Percentiles rank a stretch among this genome's conserved stretches.
Conservation (phyloP, 164 flowering plant genomes). For the Magnolia kwangsiensis region DNA sequence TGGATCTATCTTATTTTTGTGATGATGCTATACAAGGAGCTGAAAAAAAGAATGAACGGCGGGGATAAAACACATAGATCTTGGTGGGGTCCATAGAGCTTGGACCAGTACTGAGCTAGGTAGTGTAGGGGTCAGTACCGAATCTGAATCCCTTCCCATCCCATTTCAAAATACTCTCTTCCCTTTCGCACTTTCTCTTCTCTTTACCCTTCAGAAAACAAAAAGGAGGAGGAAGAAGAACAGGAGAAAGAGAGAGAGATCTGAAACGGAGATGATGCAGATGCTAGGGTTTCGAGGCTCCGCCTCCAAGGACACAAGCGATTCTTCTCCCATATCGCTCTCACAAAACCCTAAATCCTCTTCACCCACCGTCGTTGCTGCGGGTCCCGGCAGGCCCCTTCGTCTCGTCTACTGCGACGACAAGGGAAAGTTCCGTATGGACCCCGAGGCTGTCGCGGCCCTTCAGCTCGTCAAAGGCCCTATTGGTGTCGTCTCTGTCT, state of each 20-base stretch:
- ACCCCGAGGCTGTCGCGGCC: slow-evolving; percentile 87
- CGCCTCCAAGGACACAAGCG: slow-evolving; percentile 20
- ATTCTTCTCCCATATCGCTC: slow-evolving; percentile 25
- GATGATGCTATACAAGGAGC: no score
- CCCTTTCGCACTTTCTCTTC: not conserved
- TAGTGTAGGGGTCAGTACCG: no score
- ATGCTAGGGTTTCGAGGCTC: slow-evolving; percentile 37
- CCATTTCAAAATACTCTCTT: no score
- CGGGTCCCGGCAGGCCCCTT: slow-evolving; percentile 90
- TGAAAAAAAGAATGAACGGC: no score
- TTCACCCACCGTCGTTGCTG: slow-evolving; percentile 13
- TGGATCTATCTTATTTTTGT: no score
- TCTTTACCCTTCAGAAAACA: not conserved
- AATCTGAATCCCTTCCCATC: no score
- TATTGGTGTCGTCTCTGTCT: slow-evolving; percentile 90
- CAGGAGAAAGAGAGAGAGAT: not conserved
- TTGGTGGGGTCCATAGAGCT: no score
- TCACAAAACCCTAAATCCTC: slow-evolving; percentile 12
- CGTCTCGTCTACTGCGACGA: slow-evolving; percentile 88
- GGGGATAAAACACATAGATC: no score
- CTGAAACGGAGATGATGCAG: slow-evolving; percentile 24
- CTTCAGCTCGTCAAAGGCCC: slow-evolving; percentile 94
- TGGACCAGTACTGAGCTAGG: no score
- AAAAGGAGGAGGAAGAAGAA: not conserved
- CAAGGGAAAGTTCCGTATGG: slow-evolving; percentile 89